These are phyloP conservation scores for Mortierella claussenii DNA, from an alignment of 192 early-diverging fungal species.

Conservation along the genomic window DNA sequence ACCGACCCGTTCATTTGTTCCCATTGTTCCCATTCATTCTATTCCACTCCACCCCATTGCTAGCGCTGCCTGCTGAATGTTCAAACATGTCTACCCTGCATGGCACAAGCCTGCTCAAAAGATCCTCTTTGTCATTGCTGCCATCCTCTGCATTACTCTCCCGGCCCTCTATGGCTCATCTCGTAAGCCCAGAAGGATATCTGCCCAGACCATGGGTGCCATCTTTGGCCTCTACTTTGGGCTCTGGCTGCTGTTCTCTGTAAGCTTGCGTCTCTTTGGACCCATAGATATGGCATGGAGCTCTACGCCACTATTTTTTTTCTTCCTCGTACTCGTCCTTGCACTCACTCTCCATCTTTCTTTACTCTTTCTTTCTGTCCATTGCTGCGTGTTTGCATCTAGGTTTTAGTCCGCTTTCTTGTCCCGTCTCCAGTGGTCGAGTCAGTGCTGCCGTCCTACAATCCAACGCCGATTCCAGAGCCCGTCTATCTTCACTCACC, in stretches of 20 bases:
- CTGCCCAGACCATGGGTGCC: conserved; percentile 8
- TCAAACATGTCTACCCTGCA: conserved; percentile 30
- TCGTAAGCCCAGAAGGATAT: conserved; percentile 12
- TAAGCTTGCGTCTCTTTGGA: too few species aligned
- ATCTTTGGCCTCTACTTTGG: conserved; percentile 29
- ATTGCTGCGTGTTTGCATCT: too few species aligned
- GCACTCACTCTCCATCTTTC: too few species aligned
- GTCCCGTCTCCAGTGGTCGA: conserved; percentile 35
- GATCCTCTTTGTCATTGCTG: conserved; percentile 23
- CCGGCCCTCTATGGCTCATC: conserved; percentile 25
- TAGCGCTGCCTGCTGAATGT: conserved; percentile 5
- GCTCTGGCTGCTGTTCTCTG: conserved; percentile 21
- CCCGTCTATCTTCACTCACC: conserved; percentile 24
- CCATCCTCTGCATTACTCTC: conserved; percentile 24
- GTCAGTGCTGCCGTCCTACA: conserved; percentile 27
- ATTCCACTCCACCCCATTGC: not conserved
- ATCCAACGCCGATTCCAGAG: conserved; percentile 26
- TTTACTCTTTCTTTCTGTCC: too few species aligned
- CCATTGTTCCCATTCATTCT: not conserved
- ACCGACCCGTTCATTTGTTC: not conserved
- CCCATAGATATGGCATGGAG: too few species aligned
- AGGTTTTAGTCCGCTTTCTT: conserved; percentile 34
- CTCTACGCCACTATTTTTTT: too few species aligned
- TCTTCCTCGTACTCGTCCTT: too few species aligned
- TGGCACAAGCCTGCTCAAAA: conserved; percentile 36